Percentiles rank a stretch among this genome's conserved stretches.
Conservation (phyloP, 805 yeast genomes). For the Wickerhamomyces mucosus region DNA sequence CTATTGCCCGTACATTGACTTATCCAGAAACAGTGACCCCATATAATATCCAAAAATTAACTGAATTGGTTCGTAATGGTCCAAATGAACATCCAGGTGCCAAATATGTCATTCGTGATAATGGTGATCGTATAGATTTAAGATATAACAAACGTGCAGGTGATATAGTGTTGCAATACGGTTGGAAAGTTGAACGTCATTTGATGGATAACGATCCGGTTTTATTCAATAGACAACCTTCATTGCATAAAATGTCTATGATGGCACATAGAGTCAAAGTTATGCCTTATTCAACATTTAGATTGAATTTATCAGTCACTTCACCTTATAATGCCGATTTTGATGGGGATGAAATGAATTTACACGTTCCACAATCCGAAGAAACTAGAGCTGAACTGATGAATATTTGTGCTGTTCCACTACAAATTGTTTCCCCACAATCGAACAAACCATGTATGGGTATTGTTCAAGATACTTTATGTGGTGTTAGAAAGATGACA, state of each 20-base stretch:
- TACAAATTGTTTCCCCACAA: slow-evolving; percentile 97
- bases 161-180: slow-evolving; percentile 93
- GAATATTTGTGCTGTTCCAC: slow-evolving; percentile 93
- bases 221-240: slow-evolving; percentile 97
- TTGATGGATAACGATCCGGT: slow-evolving; percentile 97
- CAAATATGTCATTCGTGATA: slow-evolving; percentile 93
- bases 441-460: slow-evolving; percentile 99
- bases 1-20: slow-evolving; percentile 90
- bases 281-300: slow-evolving; percentile 97
- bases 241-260: slow-evolving; percentile 99
- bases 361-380: slow-evolving; percentile 97
- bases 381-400: slow-evolving; percentile 96
- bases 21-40: slow-evolving; percentile 98
- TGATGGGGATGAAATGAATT: slow-evolving; percentile 99
- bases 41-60: slow-evolving; percentile 86
- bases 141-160: slow-evolving; percentile 98
- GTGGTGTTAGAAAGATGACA: slow-evolving; percentile 96
- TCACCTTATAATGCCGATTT: slow-evolving; percentile 99
- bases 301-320: slow-evolving; percentile 93
- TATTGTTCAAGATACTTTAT: slow-evolving; percentile 96
- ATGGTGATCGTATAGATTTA: slow-evolving; percentile 97
- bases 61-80: slow-evolving; percentile 92
- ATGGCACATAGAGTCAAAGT: slow-evolving; percentile 98
- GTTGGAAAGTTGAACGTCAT: slow-evolving; percentile 99
- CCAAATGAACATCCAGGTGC: slow-evolving; percentile 99